Conservation (phyloP, 169 alveolate species). For the Plasmodium vivax region DNA sequence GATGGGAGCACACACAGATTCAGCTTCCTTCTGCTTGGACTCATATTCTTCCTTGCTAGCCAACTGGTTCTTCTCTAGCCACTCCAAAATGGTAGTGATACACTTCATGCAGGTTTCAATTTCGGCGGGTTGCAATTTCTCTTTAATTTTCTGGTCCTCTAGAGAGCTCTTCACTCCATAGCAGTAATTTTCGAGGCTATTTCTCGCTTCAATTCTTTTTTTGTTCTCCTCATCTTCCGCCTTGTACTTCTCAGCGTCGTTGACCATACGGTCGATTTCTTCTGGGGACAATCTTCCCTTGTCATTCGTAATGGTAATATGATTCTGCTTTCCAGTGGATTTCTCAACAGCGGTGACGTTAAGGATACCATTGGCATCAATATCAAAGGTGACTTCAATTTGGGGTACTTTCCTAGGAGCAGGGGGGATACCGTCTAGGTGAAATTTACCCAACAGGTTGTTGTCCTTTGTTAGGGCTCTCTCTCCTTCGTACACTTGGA, state of each 20-base stretch:
- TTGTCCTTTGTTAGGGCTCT: conserved; percentile 97
- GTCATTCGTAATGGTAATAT: conserved; percentile 96
- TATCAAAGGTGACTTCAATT: conserved; percentile 97
- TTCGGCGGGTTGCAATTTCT: conserved; percentile 93
- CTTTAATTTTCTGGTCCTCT: conserved; percentile 93
- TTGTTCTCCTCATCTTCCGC: conserved; percentile 95
- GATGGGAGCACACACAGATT: conserved; percentile 95
- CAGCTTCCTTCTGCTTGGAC: conserved; percentile 96
- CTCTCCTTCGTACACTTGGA: conserved; percentile 97
- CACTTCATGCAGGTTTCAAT: conserved; percentile 87
- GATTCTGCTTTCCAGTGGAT: conserved; percentile 94
- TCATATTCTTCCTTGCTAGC: conserved; percentile 95
- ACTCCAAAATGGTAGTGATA: conserved; percentile 92
- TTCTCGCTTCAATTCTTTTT: conserved; percentile 94
- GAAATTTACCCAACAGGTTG: conserved; percentile 96
- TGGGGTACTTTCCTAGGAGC: conserved; percentile 99
- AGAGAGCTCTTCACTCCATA: conserved; percentile 94
- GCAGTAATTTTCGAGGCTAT: conserved; percentile 93
- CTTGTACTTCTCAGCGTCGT: conserved; percentile 96
- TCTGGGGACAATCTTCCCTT: conserved; percentile 95
- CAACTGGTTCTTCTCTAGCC: conserved; percentile 95
- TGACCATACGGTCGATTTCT: conserved; percentile 96
- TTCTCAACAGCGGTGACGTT: conserved; percentile 97
- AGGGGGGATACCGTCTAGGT: conserved; percentile 97
- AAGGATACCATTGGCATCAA: conserved; percentile 97